Conservation (phyloP, 441 rosid genomes). For the Gossypium armourianum region DNA sequence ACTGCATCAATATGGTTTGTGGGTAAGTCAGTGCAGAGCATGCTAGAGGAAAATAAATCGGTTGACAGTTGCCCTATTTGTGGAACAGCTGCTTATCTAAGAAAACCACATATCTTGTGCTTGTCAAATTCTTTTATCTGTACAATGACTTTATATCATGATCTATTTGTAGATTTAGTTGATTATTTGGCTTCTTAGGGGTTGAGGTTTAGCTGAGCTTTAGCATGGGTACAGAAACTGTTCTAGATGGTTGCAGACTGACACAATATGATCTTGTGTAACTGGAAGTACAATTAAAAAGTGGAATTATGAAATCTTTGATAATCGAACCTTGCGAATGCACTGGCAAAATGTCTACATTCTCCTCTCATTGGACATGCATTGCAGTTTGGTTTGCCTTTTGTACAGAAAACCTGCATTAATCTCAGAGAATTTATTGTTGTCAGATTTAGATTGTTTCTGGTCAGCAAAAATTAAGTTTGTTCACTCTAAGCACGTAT, state of each 20-base stretch:
- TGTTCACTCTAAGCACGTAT: not conserved
- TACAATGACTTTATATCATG: not conserved
- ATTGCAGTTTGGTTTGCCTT: constrained; percentile 65
- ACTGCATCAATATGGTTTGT: constrained; percentile 22
- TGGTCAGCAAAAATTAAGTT: constrained; percentile 11
- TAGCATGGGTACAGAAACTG: not conserved
- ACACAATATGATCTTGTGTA: not conserved
- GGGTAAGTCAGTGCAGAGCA: constrained; percentile 13
- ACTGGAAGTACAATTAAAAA: not conserved
- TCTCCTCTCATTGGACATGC: constrained; percentile 77
- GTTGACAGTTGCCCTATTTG: not conserved
- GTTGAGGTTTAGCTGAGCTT: not conserved
- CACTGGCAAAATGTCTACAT: constrained; percentile 73
- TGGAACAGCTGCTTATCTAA: constrained; percentile 10
- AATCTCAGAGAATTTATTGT: constrained; percentile 11
- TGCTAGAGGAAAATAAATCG: constrained; percentile 4
- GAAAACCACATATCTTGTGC: not conserved
- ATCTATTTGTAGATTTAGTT: not conserved
- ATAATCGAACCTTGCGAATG: constrained; percentile 50
- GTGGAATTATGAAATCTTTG: constrained; percentile 13
- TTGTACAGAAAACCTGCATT: constrained; percentile 64
- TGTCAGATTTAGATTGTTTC: constrained; percentile 10
- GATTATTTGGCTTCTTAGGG: not conserved
- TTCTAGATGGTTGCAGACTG: constrained; percentile 2
- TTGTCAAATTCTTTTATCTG: not conserved